Evolutionary conservation across 352 stramenopile genomes (phyloP), one percentile per base, ranked within the genome.

Genomic region (Pythium periplocum): DNA sequence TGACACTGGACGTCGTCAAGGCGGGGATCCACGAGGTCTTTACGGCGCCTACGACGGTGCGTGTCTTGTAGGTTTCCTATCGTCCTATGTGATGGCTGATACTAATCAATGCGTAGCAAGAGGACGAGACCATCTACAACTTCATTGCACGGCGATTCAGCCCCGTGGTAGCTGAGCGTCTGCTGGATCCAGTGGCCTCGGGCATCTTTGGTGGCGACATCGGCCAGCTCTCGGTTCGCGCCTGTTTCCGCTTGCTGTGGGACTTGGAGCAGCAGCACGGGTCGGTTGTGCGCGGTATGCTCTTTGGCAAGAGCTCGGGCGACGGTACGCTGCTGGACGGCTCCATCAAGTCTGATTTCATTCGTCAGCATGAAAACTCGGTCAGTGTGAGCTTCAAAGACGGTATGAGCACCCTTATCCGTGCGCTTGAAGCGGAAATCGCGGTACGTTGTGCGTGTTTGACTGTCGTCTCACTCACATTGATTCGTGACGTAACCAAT

Each of bases 161-260:
- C 53, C 71, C 79, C 1, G 51, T 90, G 6, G 74, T 96, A 12
- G 86, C 86, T 0, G 78, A 96, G 51, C 67, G 65, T 3, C 71
- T 96, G 34, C 55, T 93, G 51, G 86, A 96, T 56, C 79, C 86
- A 6, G 75, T 96, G 55, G 61, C 69, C 4, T 93, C 81, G 4
- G 86, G 86, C 4, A 96, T 96, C 63, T 96, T 93, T 55, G 83
- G 79, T n/a, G 86, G 86, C 34, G 82, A 95, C 52, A 88, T 93
- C 57, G 66, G 64, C 37, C 56, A 86, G 9, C 67, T 96, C 33
- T 94, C 83, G 4, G 70, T 95, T 51, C 74, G 75, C 32, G 75
- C 84, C 36, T 96, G 86, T 61, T 93, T 96, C 49, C 63, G 70
- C 6, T 66, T 93, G 70, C 67, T 96, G 11, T 56, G 71, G 43